Evolutionary conservation across 2,329 filamentous ascomycete species (phyloP).

Genomic region (Calonectria henricotiae): DNA sequence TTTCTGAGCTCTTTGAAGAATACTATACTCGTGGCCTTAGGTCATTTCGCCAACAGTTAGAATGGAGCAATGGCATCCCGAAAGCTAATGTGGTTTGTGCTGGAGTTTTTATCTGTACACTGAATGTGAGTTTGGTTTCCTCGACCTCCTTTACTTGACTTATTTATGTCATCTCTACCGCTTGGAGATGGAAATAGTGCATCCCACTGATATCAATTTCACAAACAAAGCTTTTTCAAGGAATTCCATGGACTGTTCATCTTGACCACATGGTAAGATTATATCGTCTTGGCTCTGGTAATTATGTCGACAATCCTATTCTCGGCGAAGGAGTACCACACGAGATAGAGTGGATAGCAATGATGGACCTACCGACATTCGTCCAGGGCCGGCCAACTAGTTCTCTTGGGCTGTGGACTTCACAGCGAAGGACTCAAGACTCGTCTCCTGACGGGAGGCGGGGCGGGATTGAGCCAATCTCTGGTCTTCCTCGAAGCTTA

Average conservation of each 20-base stretch:
- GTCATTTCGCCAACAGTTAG: neutral
- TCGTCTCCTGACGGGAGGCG: neutral
- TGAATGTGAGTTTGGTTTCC: neutral
- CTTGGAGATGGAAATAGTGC: neutral
- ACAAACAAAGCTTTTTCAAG: constrained; percentile 42
- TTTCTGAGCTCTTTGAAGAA: neutral
- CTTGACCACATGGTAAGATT: constrained; percentile 43
- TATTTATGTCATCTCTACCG: neutral
- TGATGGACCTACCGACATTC: constrained; percentile 48
- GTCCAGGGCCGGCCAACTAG: constrained; percentile 38
- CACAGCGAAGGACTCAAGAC: constrained; percentile 25
- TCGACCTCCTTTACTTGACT: neutral
- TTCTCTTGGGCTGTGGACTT: constrained; percentile 42
- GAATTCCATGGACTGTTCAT: constrained; percentile 39
- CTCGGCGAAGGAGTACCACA: constrained; percentile 19
- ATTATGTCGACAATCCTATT: neutral
- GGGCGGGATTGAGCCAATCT: constrained; percentile 48
- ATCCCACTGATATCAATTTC: neutral
- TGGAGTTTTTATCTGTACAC: constrained; percentile 8
- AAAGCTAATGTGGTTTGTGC: neutral
- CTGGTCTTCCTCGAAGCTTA: constrained; percentile 51
- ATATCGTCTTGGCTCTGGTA: constrained; percentile 29
- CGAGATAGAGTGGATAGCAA: constrained; percentile 40
- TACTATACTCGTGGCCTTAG: constrained; percentile 1
- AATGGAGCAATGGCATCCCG: neutral